These are phyloP conservation scores for Dendrocalamus sinicus DNA, from an alignment of 176 grass and related monocot genomes.

Conservation along the genomic window DNA sequence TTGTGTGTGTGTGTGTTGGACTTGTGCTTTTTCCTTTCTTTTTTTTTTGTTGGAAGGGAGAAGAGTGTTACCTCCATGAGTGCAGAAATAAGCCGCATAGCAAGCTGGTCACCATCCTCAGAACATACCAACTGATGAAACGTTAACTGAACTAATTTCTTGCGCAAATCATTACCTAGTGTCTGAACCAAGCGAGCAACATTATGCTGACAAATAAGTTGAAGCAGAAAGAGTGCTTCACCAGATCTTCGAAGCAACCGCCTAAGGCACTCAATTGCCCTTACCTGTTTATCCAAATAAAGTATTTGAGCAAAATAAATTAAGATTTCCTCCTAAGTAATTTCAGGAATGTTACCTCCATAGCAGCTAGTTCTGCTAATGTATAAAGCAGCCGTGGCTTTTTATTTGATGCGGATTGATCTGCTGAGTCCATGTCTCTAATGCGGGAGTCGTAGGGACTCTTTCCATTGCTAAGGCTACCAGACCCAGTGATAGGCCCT, in stretches of 20 bases:
- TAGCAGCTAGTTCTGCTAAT: slow-evolving; percentile 87
- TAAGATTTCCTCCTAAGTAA: slow-evolving; percentile 16
- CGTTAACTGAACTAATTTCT: slow-evolving; percentile 73
- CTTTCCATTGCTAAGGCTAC: slow-evolving; percentile 48
- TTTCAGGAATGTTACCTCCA: slow-evolving; percentile 73
- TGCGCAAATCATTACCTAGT: slow-evolving; percentile 65
- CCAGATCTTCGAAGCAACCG: slow-evolving; percentile 93
- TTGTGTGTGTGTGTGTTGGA: background rate
- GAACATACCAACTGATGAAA: slow-evolving; percentile 98
- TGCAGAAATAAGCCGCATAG: slow-evolving; percentile 78
- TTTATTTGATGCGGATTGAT: slow-evolving; percentile 66
- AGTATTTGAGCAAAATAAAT: slow-evolving; percentile 33
- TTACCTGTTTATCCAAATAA: slow-evolving; percentile 67
- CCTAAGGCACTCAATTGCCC: slow-evolving; percentile 98
- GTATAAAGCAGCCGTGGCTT: slow-evolving; percentile 70
- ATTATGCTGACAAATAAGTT: slow-evolving; percentile 95
- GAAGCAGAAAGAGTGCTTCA: slow-evolving; percentile 94
- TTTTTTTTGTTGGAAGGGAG: slow-evolving; percentile 20
- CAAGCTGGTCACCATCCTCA: slow-evolving; percentile 85
- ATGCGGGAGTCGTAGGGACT: slow-evolving; percentile 42
- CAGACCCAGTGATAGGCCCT: slow-evolving; percentile 53
- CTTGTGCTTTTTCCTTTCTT: background rate
- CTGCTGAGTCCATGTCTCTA: slow-evolving; percentile 49
- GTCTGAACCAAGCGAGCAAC: slow-evolving; percentile 83
- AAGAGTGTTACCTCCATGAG: slow-evolving; percentile 84